Conservation (phyloP, 176 grass and related monocot species). For the Carex pumila region DNA sequence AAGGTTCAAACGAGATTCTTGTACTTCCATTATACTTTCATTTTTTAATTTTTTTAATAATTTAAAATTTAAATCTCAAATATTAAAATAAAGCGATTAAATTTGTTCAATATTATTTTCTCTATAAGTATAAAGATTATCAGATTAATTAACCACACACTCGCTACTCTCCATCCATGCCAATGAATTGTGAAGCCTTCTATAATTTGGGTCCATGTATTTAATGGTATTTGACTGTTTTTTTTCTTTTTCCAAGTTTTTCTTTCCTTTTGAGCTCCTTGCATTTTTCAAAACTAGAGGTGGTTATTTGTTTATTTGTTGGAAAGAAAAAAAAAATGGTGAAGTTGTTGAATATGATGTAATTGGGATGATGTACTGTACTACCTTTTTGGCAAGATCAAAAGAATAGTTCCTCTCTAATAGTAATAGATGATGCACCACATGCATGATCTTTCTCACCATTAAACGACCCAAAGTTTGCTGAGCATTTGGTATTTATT, state of each 20-base stretch:
- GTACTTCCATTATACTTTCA: too few species aligned
- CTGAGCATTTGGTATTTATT: too few species aligned
- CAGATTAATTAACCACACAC: too few species aligned
- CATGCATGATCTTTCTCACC: background rate
- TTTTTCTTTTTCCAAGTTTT: background rate
- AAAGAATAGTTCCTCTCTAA: background rate
- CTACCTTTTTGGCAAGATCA: conserved; percentile 5
- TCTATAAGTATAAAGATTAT: too few species aligned
- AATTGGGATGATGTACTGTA: background rate
- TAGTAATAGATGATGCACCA: background rate
- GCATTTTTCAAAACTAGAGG: conserved; percentile 3
- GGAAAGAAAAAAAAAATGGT: background rate
- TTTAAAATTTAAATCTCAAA: too few species aligned
- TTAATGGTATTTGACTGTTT: background rate
- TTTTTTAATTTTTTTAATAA: too few species aligned
- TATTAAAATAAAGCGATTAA: too few species aligned
- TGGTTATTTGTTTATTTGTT: conserved; percentile 20
- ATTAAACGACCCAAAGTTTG: background rate
- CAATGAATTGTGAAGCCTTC: too few species aligned
- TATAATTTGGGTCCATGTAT: too few species aligned
- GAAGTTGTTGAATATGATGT: background rate
- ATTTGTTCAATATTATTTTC: too few species aligned
- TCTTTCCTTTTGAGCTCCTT: background rate
- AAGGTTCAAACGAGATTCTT: too few species aligned
- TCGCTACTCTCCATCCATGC: too few species aligned